These are phyloP conservation scores for Trichoderma aggressivum DNA, from an alignment of 2,329 filamentous ascomycete species.

Conservation along the genomic window DNA sequence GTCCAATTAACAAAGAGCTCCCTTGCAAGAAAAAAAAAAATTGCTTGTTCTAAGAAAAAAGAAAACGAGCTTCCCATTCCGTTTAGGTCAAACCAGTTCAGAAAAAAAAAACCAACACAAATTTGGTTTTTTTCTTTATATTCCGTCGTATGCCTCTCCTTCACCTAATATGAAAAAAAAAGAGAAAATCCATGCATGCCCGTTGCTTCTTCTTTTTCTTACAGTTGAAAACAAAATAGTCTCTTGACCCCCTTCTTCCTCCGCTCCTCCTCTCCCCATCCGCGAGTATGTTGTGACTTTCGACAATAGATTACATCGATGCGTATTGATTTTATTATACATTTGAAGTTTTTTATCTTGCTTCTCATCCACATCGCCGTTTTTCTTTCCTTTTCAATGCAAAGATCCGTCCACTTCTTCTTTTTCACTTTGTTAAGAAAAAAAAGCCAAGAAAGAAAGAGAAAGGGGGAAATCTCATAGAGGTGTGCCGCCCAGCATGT, in stretches of 20 bases:
- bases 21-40: conserved; percentile 1
- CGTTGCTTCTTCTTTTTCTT: background rate
- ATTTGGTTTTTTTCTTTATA: background rate
- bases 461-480: conserved; percentile 28
- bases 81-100: conserved; percentile 3
- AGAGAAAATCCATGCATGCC: background rate
- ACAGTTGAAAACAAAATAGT: background rate
- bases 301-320: conserved; percentile 21
- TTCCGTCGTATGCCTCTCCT: conserved; percentile 1
- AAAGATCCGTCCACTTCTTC: background rate
- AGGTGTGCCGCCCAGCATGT: conserved; percentile 44
- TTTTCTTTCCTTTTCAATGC: background rate
- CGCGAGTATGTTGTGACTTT: conserved; percentile 14
- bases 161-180: background rate
- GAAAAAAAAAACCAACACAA: background rate
- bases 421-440: background rate
- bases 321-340: conserved; percentile 17
- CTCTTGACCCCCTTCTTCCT: background rate
- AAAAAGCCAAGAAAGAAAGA: background rate
- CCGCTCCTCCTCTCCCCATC: background rate
- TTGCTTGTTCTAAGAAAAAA: conserved; percentile 12
- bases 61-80: conserved; percentile 11
- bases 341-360: conserved; percentile 6
- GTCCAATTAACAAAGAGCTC: conserved; percentile 14
- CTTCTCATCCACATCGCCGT: conserved; percentile 1